These are phyloP conservation scores for Picea glauca DNA, from an alignment of 75 land plant species.

Conservation along the genomic window DNA sequence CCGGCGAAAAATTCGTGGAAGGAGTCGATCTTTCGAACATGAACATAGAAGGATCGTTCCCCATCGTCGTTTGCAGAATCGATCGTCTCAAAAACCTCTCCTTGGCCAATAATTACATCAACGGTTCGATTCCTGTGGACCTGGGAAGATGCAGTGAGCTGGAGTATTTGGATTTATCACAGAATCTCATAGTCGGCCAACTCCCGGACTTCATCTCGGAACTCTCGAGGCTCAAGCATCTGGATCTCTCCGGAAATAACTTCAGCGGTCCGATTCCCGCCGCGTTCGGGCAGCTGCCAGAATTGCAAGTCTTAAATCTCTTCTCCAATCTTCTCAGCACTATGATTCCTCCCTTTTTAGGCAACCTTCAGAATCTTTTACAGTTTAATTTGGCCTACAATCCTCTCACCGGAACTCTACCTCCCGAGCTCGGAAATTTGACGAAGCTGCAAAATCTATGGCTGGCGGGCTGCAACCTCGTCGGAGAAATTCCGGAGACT, in stretches of 20 bases:
- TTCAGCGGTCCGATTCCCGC: conserved; percentile 44
- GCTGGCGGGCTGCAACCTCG: too few relatives aligned
- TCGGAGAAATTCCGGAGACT: too few relatives aligned
- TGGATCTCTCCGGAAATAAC: conserved; percentile 71
- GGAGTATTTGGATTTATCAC: conserved; percentile 45
- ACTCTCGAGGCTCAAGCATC: conserved; percentile 34
- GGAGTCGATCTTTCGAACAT: conserved; percentile 45
- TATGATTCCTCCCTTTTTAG: conserved; percentile 36
- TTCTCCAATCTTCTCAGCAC: not conserved
- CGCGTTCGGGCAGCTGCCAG: conserved; percentile 20
- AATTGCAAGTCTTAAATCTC: conserved; percentile 19
- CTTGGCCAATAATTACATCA: conserved; percentile 54
- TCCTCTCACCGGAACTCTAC: too few relatives aligned
- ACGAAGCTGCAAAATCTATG: too few relatives aligned
- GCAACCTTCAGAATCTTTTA: conserved; percentile 37
- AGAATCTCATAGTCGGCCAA: conserved; percentile 43
- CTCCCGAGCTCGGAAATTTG: too few relatives aligned
- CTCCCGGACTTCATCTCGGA: conserved; percentile 34
- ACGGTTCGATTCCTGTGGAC: conserved; percentile 37
- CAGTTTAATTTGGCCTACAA: conserved; percentile 1
- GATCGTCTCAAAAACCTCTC: conserved; percentile 37
- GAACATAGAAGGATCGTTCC: conserved; percentile 51
- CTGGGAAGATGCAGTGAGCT: conserved; percentile 35
- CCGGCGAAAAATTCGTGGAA: conserved; percentile 24
- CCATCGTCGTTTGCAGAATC: conserved; percentile 50